Evolutionary conservation across 1,139 yeast genomes (phyloP).

Genomic region (Scheffersomyces segobiensis): DNA sequence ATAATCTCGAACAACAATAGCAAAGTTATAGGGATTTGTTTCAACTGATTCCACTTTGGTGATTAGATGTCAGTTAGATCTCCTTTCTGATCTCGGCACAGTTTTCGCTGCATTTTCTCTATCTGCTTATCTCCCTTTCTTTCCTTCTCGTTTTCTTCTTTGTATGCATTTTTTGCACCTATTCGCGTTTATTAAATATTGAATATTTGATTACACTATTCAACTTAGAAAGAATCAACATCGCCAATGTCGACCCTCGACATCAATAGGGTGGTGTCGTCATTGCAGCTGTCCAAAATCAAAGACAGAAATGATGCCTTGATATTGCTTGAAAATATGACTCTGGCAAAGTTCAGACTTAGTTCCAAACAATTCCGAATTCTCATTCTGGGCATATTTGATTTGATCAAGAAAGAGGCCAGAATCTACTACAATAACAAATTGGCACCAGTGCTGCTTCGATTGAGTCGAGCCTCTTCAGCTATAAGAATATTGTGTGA

Average conservation of each 20-base stretch:
- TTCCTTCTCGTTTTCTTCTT: neutral
- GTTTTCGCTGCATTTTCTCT: neutral
- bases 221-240: neutral
- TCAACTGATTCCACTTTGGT: neutral
- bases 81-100: neutral
- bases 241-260: slow-evolving; percentile 22
- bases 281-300: slow-evolving; percentile 44
- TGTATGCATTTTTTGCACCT: neutral
- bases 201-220: neutral
- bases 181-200: neutral
- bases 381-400: slow-evolving; percentile 39
- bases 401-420: slow-evolving; percentile 43
- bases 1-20: too few species aligned
- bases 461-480: slow-evolving; percentile 45
- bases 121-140: neutral
- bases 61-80: neutral
- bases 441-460: slow-evolving; percentile 31
- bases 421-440: slow-evolving; percentile 29
- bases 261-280: slow-evolving; percentile 17
- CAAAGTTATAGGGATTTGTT: neutral
- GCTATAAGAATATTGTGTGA: slow-evolving; percentile 34
- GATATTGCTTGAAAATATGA: slow-evolving; percentile 34
- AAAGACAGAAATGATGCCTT: slow-evolving; percentile 57
- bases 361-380: slow-evolving; percentile 23
- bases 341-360: slow-evolving; percentile 20